Base-by-base conservation (phyloP, 768 basidiomycete genomes). In the Hypholoma sublateritium region DNA sequence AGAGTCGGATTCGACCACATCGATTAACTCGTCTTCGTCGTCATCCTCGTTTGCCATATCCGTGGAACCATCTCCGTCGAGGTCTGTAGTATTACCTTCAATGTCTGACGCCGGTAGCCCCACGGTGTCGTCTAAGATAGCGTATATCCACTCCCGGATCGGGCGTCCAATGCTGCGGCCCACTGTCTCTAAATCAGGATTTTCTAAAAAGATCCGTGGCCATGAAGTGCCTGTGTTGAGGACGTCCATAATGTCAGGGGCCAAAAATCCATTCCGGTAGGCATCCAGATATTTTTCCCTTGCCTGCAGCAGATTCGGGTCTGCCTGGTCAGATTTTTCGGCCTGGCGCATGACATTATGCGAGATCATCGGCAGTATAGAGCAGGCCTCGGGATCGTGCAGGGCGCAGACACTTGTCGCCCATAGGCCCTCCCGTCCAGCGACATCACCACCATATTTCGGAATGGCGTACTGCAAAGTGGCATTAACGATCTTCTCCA, bases 391-490 rank as follows among this genome's bases (percentile, higher is more conserved):
- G 7, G 77, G 70, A 44, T 73, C 72, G 62, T 92, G 91, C 47
- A 92, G 69, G 25, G 83, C 77, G 63, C 91, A 93, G 7, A 82
- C 69, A 50, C 75, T 71, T 19, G 82, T 81, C 0, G 79, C 73
- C 83, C 83, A 87, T 22, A 85, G 69, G n/a, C 72, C 67, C 52
- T 66, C 71, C 41, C 65, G 62, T 5, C 73, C 78, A 28, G 68
- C 65, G 1, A 69, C 55, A 42, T 75, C 74, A 37, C 76, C 79
- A 46, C 79, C 79, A 50, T 77, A 76, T 65, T 80, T 83, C 2
- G 87, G 84, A 34, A 93, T 84, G 14, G 89, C 86, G 65, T 93
- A 93, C 66, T 89, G 86, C 22, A 93, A 74, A 1, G 91, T 85
- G 16, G 87, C 84, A 60, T 87, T 84, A 7, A 88, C 89, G 16